Evolutionary conservation across 2,329 filamentous ascomycete genomes (phyloP).

Genomic region (Fusarium proliferatum): DNA sequence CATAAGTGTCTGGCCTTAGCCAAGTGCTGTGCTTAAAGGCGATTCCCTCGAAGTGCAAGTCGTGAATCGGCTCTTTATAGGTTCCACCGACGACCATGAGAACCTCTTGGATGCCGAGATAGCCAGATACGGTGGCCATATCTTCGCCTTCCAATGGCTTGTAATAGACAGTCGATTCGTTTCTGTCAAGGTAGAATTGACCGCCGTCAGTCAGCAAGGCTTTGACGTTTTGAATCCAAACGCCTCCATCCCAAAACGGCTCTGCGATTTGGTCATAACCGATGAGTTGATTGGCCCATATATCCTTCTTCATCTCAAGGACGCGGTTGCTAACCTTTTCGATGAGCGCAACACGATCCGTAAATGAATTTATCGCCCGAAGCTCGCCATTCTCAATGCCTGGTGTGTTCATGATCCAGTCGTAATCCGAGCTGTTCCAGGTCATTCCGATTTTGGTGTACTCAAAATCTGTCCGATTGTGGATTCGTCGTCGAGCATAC

Average conservation of each 20-base stretch:
- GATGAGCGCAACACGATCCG: not conserved
- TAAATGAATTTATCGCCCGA: slow-evolving; percentile 1
- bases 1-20: not conserved
- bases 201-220: not conserved
- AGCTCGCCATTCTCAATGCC: slow-evolving; percentile 1
- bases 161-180: not conserved
- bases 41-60: not conserved
- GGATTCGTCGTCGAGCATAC: not conserved
- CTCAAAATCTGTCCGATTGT: not conserved
- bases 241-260: slow-evolving; percentile 7
- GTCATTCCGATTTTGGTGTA: not conserved
- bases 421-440: slow-evolving; percentile 1
- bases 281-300: slow-evolving; percentile 11
- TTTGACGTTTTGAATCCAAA: slow-evolving; percentile 6
- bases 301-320: not conserved
- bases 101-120: not conserved
- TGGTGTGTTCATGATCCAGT: not conserved
- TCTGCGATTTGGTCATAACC: slow-evolving; percentile 7
- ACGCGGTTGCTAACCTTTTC: not conserved
- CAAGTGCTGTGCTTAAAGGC: slow-evolving; percentile 6
- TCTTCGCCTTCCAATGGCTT: not conserved
- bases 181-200: slow-evolving; percentile 2
- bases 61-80: not conserved
- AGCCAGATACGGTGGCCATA: not conserved
- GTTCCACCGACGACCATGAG: not conserved